Evolutionary conservation across 441 rosid species (phyloP), one percentile per base, ranked within the genome.

Genomic region (Caryocar brasiliense): DNA sequence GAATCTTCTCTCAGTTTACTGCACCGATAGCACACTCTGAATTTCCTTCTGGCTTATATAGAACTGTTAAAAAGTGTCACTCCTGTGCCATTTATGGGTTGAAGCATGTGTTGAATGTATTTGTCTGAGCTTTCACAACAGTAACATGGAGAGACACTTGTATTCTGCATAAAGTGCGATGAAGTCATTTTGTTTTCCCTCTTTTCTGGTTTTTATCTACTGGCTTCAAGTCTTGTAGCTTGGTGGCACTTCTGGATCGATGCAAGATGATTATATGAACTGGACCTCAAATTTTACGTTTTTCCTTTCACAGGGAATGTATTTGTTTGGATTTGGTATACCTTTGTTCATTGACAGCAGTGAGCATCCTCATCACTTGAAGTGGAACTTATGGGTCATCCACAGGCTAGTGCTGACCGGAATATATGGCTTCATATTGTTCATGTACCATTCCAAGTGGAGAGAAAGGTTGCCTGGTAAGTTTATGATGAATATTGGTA

Each of bases 391-490:
- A 66, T 91, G 96, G 96, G 70, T 82, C 25, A 59, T 78, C 38
- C 96, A 91, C 28, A 73, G 83, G 67, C 86, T 90, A 5, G 80
- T 84, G 39, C 83, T 90, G 6, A 78, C 96, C 5, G 88, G 76
- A n/a, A 68, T 81, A 49, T 91, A 91, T 64, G 90, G 90, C 49
- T 10, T 64, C 52, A 75, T 91, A 53, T 41, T 86, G 43, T 70
- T 67, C 56, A 84, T 86, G 85, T 84, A 86, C 74, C 81, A 75
- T 57, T 85, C 93, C 38, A 76, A 53, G 59, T 76, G 90, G 88
- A 84, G 95, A 62, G 96, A 90, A 58, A 76, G 78, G 52, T 64
- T 91, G 30, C 96, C 98, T 0, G 96, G 98, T 86, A 71, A 52
- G 69, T 47, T 66, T 15, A 26, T 39, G 66, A 25, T 15, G 15